Evolutionary conservation across 2,329 filamentous ascomycete genomes (phyloP).

Genomic region (Pseudomassariella vexata): DNA sequence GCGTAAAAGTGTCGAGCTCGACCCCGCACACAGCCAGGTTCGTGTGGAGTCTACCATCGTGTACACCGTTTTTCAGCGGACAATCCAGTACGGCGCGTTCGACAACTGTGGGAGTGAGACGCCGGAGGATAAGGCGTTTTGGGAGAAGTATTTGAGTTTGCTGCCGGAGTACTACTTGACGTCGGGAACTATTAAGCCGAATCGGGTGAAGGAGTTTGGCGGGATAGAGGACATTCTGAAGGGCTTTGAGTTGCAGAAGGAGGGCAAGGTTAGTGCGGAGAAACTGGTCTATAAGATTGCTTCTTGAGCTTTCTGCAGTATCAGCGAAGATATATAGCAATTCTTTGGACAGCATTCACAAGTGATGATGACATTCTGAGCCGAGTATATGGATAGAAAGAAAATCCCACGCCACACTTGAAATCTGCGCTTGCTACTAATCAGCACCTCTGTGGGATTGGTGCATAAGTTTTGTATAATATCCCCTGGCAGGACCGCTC

Average conservation of each 20-base stretch:
- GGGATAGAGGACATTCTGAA: constrained; percentile 19
- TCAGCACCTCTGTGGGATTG: too few species aligned
- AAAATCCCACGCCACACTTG: too few species aligned
- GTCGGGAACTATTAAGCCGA: constrained; percentile 23
- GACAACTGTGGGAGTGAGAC: constrained; percentile 21
- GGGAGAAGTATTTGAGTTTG: constrained; percentile 24
- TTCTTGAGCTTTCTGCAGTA: background rate
- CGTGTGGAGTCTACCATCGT: constrained; percentile 25
- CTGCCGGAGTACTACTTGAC: constrained; percentile 19
- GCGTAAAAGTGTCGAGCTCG: constrained; percentile 11
- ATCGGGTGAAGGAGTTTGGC: constrained; percentile 19
- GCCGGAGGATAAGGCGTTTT: constrained; percentile 22
- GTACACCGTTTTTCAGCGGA: constrained; percentile 23
- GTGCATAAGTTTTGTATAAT: too few species aligned
- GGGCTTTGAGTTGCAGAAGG: constrained; percentile 20
- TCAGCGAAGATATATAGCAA: too few species aligned
- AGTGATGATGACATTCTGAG: too few species aligned
- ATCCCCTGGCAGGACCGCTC: too few species aligned
- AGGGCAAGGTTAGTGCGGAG: constrained; percentile 24
- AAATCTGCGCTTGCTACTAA: too few species aligned
- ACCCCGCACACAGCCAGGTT: constrained; percentile 17
- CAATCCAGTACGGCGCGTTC: constrained; percentile 16
- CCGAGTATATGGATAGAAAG: too few species aligned
- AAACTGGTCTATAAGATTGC: constrained; percentile 26
- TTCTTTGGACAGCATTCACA: too few species aligned